Evolutionary conservation across 1,284 basidiomycete species (phyloP), one percentile per base, ranked within the genome.

Genomic region (Earliella scabrosa): DNA sequence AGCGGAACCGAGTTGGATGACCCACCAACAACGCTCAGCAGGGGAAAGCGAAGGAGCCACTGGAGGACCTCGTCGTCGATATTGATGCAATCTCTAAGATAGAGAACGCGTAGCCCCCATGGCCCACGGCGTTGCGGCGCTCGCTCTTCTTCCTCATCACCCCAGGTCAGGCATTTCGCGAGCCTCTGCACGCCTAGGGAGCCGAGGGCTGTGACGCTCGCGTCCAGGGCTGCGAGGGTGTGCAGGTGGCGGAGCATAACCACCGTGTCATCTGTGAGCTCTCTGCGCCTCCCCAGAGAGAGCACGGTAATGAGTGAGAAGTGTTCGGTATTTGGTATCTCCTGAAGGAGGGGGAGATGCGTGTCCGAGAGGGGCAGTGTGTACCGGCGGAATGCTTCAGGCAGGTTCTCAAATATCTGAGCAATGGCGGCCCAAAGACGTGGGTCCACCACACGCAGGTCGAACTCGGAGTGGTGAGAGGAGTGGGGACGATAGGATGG

Each of bases 281-380:
- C 73, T 5, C 54, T 38, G 61, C 85, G 85, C 4, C 74, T 69
- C 3, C 80, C 74, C 5, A 91, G 72, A 45, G 86, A 76, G 16
- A 91, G 68, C 16, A 88, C 66, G 3, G 88, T 87, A 51, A 90
- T 57, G 20, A 91, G 75, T 2, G 86, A 75, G 66, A 88, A 90
- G 18, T 79, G 63, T 1, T 75, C 64, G 0, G 84, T 82, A 38
- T 75, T 72, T 4, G 79, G 79, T 35, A 90, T 81, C 16, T 63
- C 65, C 60, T 90, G 86, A 10, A 91, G 77, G 13, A 83, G 70
- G 1, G 80, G 80, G 1, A 88, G 68, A 60, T 83, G 74, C 7
- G 65, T 63, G 62, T 89, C 82, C 2, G 76, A 73, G 9, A 90
- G 77, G 1, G 84, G 76, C 14, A 87, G 66, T 14, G 68, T 65